These are phyloP conservation scores for Croton laevigatus DNA, from an alignment of 441 rosid genomes.

Conservation along the genomic window DNA sequence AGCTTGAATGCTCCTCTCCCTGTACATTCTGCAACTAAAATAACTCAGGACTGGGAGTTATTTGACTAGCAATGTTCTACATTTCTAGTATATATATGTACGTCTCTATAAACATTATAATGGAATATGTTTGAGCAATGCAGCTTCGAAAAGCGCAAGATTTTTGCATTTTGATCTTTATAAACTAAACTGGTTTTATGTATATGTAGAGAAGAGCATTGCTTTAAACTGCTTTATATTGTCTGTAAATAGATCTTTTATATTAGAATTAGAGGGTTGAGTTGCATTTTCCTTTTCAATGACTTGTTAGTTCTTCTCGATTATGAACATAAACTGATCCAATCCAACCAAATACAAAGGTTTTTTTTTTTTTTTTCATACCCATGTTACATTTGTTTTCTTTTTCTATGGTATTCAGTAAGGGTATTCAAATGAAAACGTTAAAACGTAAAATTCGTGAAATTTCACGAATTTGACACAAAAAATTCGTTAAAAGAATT, in stretches of 20 bases:
- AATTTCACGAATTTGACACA: too few relatives aligned
- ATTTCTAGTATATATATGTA: too few relatives aligned
- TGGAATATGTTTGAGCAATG: background rate
- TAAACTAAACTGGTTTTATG: background rate
- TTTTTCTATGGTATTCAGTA: too few relatives aligned
- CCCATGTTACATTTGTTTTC: too few relatives aligned
- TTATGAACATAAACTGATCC: too few relatives aligned
- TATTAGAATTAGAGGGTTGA: background rate
- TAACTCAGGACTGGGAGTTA: constrained; percentile 50
- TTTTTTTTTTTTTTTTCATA: too few relatives aligned
- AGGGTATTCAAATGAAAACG: too few relatives aligned
- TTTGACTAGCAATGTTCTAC: constrained; percentile 37
- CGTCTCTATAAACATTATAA: background rate
- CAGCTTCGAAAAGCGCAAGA: background rate
- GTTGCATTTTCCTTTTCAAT: background rate
- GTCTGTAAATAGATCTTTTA: background rate
- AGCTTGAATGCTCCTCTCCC: constrained; percentile 41
- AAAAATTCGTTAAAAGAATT: too few relatives aligned
- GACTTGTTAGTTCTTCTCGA: too few relatives aligned
- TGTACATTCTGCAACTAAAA: constrained; percentile 34
- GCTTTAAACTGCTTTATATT: background rate
- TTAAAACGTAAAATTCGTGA: too few relatives aligned
- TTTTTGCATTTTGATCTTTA: background rate
- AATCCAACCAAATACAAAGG: too few relatives aligned
- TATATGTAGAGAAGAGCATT: background rate